Evolutionary conservation across 306 rosid genomes (phyloP).

Genomic region (Cicer yamashitae): DNA sequence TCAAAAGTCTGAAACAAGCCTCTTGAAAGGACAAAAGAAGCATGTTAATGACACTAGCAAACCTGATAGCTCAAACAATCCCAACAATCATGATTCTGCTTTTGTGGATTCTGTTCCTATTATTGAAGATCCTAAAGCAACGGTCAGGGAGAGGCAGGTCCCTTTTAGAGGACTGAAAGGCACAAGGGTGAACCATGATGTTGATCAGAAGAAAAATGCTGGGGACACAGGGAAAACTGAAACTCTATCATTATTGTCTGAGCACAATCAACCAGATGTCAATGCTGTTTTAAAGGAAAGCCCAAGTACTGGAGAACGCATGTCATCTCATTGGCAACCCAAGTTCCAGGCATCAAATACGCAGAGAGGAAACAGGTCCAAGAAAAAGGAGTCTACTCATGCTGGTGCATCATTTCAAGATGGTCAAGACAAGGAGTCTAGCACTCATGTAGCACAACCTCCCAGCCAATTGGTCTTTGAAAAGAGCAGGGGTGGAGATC

Average conservation of each 20-base stretch:
- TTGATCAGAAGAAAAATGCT: slow-evolving; percentile 61
- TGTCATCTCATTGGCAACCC: slow-evolving; percentile 87
- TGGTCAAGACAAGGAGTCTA: slow-evolving; percentile 45
- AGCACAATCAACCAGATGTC: slow-evolving; percentile 56
- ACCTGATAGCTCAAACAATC: slow-evolving; percentile 59
- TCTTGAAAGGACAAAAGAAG: slow-evolving; percentile 58
- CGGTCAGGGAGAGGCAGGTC: slow-evolving; percentile 61
- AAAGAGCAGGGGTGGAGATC: slow-evolving; percentile 53
- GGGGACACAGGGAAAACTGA: slow-evolving; percentile 55
- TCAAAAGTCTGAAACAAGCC: slow-evolving; percentile 49
- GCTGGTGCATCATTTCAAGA: slow-evolving; percentile 45
- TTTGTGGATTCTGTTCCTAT: slow-evolving; percentile 50
- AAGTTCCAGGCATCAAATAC: slow-evolving; percentile 64
- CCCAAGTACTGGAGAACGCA: slow-evolving; percentile 64
- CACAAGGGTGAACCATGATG: slow-evolving; percentile 54
- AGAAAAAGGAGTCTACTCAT: slow-evolving; percentile 48
- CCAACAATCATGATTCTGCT: slow-evolving; percentile 50
- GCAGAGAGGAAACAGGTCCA: slow-evolving; percentile 53
- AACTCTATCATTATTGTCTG: slow-evolving; percentile 49
- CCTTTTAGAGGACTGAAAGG: slow-evolving; percentile 69
- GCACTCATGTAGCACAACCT: slow-evolving; percentile 48
- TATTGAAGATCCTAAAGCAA: slow-evolving; percentile 60
- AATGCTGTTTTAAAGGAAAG: slow-evolving; percentile 60
- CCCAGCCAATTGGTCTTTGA: slow-evolving; percentile 54
- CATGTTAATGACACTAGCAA: slow-evolving; percentile 55